Evolutionary conservation across 1,284 basidiomycete genomes (phyloP).

Genomic region (Stygiomarasmius scandens): DNA sequence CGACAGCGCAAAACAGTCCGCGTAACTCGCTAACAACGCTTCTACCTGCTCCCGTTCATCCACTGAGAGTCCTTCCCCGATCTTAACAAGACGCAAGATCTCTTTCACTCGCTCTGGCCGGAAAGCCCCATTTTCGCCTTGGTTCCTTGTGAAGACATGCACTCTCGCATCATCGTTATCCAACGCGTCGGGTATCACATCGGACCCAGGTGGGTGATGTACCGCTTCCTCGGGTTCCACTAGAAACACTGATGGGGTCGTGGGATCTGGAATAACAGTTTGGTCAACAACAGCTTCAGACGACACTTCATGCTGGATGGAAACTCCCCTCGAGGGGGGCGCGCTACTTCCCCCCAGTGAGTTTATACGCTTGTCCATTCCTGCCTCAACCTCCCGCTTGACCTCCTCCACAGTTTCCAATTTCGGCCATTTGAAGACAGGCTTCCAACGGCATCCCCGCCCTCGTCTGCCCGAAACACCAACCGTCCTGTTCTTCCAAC

Average conservation of each 20-base stretch:
- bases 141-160: background rate
- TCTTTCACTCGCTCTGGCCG: no score
- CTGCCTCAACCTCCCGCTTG: no score
- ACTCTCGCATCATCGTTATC: background rate
- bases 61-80: no score
- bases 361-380: background rate
- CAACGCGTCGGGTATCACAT: background rate
- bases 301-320: background rate
- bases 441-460: background rate
- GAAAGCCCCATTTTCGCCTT: background rate
- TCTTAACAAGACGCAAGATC: no score
- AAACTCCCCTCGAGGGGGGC: slow-evolving; percentile 1
- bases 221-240: no score
- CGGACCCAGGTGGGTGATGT: no score
- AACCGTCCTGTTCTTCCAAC: background rate
- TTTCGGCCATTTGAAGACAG: no score
- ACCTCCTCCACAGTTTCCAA: no score
- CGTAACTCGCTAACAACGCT: no score
- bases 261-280: background rate
- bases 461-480: background rate
- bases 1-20: no score
- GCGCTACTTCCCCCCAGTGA: slow-evolving; percentile 1
- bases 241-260: background rate
- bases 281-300: background rate
- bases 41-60: no score